Base-by-base conservation (phyloP, 257 asterid species). In the Capsicum baccatum region DNA sequence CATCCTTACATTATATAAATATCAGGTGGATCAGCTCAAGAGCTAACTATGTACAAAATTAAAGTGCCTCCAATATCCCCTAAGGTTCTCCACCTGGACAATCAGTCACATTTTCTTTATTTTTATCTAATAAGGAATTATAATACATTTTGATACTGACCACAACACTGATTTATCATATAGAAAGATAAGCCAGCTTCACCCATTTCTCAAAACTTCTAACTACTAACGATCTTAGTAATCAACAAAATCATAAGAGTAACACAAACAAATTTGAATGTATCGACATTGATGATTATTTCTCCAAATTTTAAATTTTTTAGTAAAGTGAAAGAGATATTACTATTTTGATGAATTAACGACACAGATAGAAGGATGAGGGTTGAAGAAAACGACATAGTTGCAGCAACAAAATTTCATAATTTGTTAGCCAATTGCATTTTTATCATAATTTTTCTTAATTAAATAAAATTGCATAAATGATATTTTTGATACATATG, bases 261-360 rank as follows among this genome's bases (percentile, higher is more conserved):
- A 50, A 12, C 3, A 6, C 4, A 52, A 50, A 19, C 17, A 57
- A 71, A 9, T 35, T 7, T 37, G 52, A 14, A 19, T 60, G 35
- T 19, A n/a, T n/a, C 67, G 6, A 1, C 13, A 64, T 64, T 64
- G 5, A 68, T 68, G 3, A 37, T 15, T 35, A 26, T 64, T 26
- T 33, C 47, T 33, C 10, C 2, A 68, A 74, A 17, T 50, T n/a
- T 15, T n/a, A 48, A 73, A 73, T 19, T 47, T n/a, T 9, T 3
- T 73, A 73, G 81, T 52, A 52, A 13, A 52, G 47, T 76, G 17
- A 52, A 14, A 76, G 81, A 52, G 42, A 52, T 33, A 50, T 76
- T 52, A 76, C 81, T 48, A 76, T 76, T 76, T 76, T 76, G 63
- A 76, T 21, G 48, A 76, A 8, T 7, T 13, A 52, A 14, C 11